Conservation (phyloP, 2,329 filamentous ascomycete genomes). For the Tolypocladium ovalisporum region DNA sequence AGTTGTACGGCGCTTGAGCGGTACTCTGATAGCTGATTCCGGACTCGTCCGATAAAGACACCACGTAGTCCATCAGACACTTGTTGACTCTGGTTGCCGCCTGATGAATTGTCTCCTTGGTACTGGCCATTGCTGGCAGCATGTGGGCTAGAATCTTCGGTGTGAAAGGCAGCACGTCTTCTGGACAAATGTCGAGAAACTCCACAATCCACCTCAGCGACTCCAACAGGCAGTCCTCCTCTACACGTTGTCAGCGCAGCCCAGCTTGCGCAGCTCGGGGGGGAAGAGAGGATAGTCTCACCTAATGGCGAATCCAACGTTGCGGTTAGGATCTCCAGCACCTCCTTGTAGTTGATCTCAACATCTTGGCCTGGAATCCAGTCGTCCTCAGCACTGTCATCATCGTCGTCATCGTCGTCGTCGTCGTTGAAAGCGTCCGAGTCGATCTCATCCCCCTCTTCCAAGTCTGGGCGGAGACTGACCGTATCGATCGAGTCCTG, state of each 20-base stretch:
- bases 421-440: slow-evolving; percentile 44
- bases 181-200: slow-evolving; percentile 93
- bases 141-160: slow-evolving; percentile 86
- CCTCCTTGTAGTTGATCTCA: slow-evolving; percentile 83
- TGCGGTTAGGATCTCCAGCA: slow-evolving; percentile 81
- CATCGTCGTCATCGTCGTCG: neutral
- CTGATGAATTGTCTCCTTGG: slow-evolving; percentile 77
- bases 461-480: slow-evolving; percentile 45
- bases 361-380: slow-evolving; percentile 98
- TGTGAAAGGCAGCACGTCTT: slow-evolving; percentile 91
- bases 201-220: slow-evolving; percentile 91
- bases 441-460: slow-evolving; percentile 50
- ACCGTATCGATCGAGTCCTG: slow-evolving; percentile 59
- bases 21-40: slow-evolving; percentile 15
- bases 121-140: slow-evolving; percentile 86
- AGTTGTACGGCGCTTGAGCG: slow-evolving; percentile 15
- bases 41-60: slow-evolving; percentile 70
- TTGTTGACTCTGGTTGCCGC: slow-evolving; percentile 84
- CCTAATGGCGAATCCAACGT: slow-evolving; percentile 77
- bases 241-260: slow-evolving; percentile 26
- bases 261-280: neutral
- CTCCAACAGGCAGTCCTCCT: slow-evolving; percentile 86
- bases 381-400: slow-evolving; percentile 65
- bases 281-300: slow-evolving; percentile 23
- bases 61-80: slow-evolving; percentile 87